phyloP scores from a whole-genome alignment of 805 yeast genomes.

The Grigorovia humatica region DNA sequence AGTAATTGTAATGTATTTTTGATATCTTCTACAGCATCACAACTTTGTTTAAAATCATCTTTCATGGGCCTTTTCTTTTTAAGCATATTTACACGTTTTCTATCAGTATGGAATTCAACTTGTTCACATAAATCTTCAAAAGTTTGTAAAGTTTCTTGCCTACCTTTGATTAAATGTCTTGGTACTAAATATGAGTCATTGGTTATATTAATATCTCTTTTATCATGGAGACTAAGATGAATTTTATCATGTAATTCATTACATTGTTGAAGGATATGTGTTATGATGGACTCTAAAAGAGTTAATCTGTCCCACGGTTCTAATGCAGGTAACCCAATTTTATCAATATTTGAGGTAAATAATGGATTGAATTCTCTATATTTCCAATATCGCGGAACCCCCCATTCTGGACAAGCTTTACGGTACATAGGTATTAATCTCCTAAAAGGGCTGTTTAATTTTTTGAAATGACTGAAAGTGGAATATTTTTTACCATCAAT shows the following conservation, averaged over 20 bases:
- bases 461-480: conserved; percentile 9
- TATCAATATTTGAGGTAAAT: conserved; percentile 14
- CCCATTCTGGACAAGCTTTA: conserved; percentile 18
- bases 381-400: conserved; percentile 25
- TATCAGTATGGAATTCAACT: conserved; percentile 16
- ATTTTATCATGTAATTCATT: conserved; percentile 22
- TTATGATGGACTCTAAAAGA: conserved; percentile 15
- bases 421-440: conserved; percentile 17
- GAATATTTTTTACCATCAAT: conserved; percentile 8
- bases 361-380: conserved; percentile 19
- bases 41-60: conserved; percentile 16
- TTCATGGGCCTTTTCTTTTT: conserved; percentile 13
- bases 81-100: conserved; percentile 17
- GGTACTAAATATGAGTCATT: conserved; percentile 21
- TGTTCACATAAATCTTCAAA: conserved; percentile 19
- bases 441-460: conserved; percentile 15
- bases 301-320: conserved; percentile 21
- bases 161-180: conserved; percentile 19
- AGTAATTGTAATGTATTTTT: conserved; percentile 10
- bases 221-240: conserved; percentile 17
- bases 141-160: conserved; percentile 12
- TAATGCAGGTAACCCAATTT: conserved; percentile 18
- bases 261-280: conserved; percentile 20
- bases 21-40: conserved; percentile 13
- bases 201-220: conserved; percentile 21